Evolutionary conservation across 2,329 filamentous ascomycete genomes (phyloP), one percentile per base, ranked within the genome.

Genomic region (Aschersonia sp.): DNA sequence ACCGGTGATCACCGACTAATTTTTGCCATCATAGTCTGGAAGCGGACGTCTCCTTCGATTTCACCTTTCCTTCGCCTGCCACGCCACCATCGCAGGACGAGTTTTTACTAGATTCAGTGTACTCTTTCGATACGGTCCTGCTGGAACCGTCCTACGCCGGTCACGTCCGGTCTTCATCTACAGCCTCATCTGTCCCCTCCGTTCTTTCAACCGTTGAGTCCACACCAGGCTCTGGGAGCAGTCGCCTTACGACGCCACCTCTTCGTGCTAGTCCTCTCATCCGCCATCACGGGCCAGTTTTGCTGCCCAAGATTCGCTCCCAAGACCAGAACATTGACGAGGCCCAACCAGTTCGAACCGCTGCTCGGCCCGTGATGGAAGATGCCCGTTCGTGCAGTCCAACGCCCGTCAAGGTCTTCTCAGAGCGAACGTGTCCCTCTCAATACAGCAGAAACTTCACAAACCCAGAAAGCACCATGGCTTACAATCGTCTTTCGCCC

Each of bases 221-320:
- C 52, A 68, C 70, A 53, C 68, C 73, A 47, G 83, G 84, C 61
- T 85, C 84, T 42, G 71, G 79, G 56, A 73, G 77, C 67, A 85
- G 82, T 22, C 72, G 76, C 54, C 71, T 78, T 56, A 83, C 81
- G 47, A 88, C 84, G 10, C 85, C 85, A 40, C 68, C 73, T 41
- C 35, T 37, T 8, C 69, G 73, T 47, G 75, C 74, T 47, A 72
- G 76, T 53, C 84, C 85, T 35, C 85, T 86, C 51, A 77, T 89
- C 56, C 76, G 81, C 51, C 83, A 87, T 52, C 83, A 88, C 66
- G 86, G 87, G 46, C 86, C 87, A 46, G 71, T 87, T 45, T 71
- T 94, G 50, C 73, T 94, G 33, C 87, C 87, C 59, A 92, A 88
- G 73, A 89, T 94, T 68, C 78, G 87, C 51, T 78, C 78, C 41